A percentile compares a stretch with the other conserved stretches of the same genome.
These are phyloP conservation scores for Boletellus sp. DNA, from an alignment of 768 basidiomycete genomes.

Conservation along the genomic window DNA sequence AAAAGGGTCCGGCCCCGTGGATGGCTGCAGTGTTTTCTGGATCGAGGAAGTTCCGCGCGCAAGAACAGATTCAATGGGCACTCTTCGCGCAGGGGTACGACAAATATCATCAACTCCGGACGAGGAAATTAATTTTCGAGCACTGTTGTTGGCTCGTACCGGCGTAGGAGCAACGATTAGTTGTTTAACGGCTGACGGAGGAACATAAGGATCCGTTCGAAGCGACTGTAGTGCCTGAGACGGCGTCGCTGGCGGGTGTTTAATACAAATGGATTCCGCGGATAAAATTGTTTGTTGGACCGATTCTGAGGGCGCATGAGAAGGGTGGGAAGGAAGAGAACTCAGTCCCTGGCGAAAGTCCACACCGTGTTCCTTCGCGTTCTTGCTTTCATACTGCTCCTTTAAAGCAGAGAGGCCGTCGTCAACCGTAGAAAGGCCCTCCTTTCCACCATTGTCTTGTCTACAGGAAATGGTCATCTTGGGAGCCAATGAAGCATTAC, in stretches of 20 bases:
- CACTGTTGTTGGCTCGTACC: constrained; percentile 14
- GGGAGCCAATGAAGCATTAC: constrained; percentile 11
- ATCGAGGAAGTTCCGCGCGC: constrained; percentile 48
- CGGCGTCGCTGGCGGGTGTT: constrained; percentile 24
- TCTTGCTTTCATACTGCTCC: constrained; percentile 21
- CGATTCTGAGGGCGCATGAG: constrained; percentile 37
- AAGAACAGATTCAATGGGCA: constrained; percentile 53
- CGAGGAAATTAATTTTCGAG: constrained; percentile 23
- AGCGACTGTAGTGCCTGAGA: constrained; percentile 12
- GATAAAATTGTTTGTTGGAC: constrained; percentile 10
- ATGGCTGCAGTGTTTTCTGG: constrained; percentile 40
- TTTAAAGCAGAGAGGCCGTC: not conserved
- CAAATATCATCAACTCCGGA: constrained; percentile 35
- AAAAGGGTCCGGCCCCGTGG: constrained; percentile 21
- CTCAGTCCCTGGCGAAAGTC: constrained; percentile 42
- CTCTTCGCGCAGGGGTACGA: constrained; percentile 63
- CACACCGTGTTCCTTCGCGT: constrained; percentile 11
- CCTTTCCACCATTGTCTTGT: not conserved
- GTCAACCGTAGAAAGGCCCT: not conserved
- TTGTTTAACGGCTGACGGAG: constrained; percentile 22
- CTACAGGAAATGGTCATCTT: not conserved
- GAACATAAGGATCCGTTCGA: constrained; percentile 14
- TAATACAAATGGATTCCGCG: not conserved
- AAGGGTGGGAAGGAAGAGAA: constrained; percentile 61
- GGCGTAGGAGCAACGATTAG: constrained; percentile 30